Evolutionary conservation across 164 flowering plant species (phyloP).

Genomic region (Vitis cinerea): DNA sequence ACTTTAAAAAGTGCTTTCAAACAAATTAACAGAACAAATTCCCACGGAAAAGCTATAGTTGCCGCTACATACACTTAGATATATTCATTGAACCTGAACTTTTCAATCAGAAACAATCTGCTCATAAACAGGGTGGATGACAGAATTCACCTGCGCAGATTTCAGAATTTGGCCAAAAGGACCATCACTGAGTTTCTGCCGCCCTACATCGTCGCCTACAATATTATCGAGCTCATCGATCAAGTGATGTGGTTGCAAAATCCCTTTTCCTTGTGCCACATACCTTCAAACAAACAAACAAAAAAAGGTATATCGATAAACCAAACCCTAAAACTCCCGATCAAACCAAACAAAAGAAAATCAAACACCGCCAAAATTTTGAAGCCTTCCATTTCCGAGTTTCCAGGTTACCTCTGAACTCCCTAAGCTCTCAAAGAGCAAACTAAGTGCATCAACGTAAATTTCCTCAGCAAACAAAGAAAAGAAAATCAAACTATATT

Average conservation of each 20-base stretch:
- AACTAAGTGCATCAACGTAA: too few species aligned
- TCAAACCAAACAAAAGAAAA: not conserved
- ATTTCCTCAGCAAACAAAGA: too few species aligned
- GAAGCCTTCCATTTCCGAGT: too few species aligned
- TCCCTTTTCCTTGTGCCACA: conserved; percentile 84
- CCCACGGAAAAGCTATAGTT: too few species aligned
- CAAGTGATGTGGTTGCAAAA: conserved; percentile 81
- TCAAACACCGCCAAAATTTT: too few species aligned
- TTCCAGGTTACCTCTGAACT: too few species aligned
- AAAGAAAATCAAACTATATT: too few species aligned
- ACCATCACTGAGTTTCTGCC: conserved; percentile 42
- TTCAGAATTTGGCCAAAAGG: conserved; percentile 71
- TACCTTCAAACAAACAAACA: conserved; percentile 48
- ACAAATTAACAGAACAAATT: too few species aligned
- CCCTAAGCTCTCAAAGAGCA: too few species aligned
- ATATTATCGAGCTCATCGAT: conserved; percentile 62
- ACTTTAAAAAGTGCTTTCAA: too few species aligned
- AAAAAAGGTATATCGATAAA: not conserved
- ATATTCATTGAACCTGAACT: not conserved
- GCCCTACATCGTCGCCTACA: conserved; percentile 39
- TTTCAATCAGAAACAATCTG: not conserved
- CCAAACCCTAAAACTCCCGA: not conserved
- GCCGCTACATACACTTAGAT: not conserved
- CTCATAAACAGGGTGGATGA: not conserved
- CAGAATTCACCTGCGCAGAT: conserved; percentile 61